phyloP scores from a whole-genome alignment of 1,284 basidiomycete species.

The Cerioporus squamosus region DNA sequence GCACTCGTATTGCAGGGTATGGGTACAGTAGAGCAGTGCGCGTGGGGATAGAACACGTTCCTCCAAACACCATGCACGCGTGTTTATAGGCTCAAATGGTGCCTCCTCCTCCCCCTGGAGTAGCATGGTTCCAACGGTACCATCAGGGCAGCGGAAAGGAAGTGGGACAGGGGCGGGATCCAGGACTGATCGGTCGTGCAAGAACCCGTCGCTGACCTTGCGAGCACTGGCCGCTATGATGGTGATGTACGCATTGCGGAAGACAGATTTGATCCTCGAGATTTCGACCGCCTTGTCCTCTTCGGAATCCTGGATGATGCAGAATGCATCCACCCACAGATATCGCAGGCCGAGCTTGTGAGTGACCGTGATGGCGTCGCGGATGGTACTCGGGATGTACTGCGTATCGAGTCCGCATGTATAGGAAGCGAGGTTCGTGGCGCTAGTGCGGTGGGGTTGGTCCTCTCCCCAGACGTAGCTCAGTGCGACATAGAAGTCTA shows the following conservation, averaged over 20 bases:
- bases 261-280: not conserved
- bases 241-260: slow-evolving; percentile 1
- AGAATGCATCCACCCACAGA: not conserved
- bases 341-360: not conserved
- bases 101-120: not conserved
- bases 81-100: not conserved
- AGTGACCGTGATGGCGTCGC: not conserved
- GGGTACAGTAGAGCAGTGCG: not conserved
- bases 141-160: slow-evolving; percentile 2
- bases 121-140: not conserved
- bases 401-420: not conserved
- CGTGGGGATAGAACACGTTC: slow-evolving; percentile 3
- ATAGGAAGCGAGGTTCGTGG: not conserved
- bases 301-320: not conserved
- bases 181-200: slow-evolving; percentile 1
- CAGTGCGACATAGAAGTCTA: not conserved
- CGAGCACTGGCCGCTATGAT: not conserved
- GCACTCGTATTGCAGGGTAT: slow-evolving; percentile 9
- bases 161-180: not conserved
- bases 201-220: not conserved
- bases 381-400: not conserved
- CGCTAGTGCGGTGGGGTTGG: not conserved
- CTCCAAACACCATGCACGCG: slow-evolving; percentile 4
- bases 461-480: slow-evolving; percentile 3
- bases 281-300: not conserved